phyloP scores from a whole-genome alignment of 257 asterid genomes.

The Solanum chilense region DNA sequence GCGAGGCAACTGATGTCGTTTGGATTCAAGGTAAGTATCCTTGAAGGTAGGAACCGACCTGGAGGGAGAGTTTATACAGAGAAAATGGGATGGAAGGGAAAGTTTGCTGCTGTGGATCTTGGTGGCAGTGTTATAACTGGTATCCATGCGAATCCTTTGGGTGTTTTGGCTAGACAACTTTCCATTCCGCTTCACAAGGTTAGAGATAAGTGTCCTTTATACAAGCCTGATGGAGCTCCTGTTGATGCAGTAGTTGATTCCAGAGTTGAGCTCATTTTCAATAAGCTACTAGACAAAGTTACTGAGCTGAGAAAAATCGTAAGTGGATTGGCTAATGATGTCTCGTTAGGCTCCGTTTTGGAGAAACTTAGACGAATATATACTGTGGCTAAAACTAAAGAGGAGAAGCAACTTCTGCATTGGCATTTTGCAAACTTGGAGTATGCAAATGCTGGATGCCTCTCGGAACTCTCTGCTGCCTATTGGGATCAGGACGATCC shows the following conservation, averaged over 20 bases:
- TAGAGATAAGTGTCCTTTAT: conserved; percentile 62
- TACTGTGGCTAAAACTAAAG: conserved; percentile 47
- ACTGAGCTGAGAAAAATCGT: conserved; percentile 35
- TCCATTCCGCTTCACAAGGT: conserved; percentile 71
- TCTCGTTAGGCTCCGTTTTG: conserved; percentile 56
- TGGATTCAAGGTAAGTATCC: conserved; percentile 59
- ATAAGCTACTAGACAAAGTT: conserved; percentile 63
- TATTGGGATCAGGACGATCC: conserved; percentile 92
- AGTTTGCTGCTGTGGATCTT: conserved; percentile 54
- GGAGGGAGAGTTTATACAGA: conserved; percentile 91
- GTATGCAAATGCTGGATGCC: conserved; percentile 79
- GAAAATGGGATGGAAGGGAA: conserved; percentile 44
- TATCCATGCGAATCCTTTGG: conserved; percentile 75
- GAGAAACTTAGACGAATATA: conserved; percentile 46
- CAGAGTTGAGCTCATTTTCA: conserved; percentile 50
- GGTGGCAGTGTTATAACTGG: conserved; percentile 88
- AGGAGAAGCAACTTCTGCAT: conserved; percentile 66
- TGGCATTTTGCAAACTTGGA: conserved; percentile 88
- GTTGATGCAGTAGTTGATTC: conserved; percentile 45
- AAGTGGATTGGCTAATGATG: conserved; percentile 46
- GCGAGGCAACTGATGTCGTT: conserved; percentile 70
- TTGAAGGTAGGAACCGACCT: conserved; percentile 73
- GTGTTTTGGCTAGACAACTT: conserved; percentile 70
- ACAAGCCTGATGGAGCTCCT: conserved; percentile 57
- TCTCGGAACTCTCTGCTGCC: conserved; percentile 62